These are phyloP conservation scores for Gossypium lobatum DNA, from an alignment of 441 rosid genomes.

Conservation along the genomic window DNA sequence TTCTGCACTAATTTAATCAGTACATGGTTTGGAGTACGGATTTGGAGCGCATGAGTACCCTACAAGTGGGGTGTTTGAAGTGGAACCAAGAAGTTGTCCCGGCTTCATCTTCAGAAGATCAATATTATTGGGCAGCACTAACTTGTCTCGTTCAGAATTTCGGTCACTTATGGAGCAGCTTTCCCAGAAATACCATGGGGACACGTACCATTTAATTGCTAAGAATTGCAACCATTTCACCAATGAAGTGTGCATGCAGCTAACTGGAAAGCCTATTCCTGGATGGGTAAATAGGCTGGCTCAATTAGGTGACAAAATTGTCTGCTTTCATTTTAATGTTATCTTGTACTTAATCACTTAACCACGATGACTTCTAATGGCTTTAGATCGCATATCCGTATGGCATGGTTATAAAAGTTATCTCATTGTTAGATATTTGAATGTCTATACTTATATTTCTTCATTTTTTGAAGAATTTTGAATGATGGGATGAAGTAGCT, in stretches of 20 bases:
- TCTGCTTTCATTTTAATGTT: not conserved
- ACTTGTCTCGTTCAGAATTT: constrained; percentile 68
- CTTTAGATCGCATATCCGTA: not conserved
- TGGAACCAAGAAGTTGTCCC: constrained; percentile 91
- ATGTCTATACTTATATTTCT: not conserved
- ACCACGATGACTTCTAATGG: not conserved
- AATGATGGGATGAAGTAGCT: not conserved
- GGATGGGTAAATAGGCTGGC: constrained; percentile 97
- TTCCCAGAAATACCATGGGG: constrained; percentile 74
- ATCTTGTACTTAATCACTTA: constrained; percentile 5
- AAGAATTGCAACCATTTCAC: constrained; percentile 98
- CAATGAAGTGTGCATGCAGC: constrained; percentile 60
- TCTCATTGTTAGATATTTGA: not conserved
- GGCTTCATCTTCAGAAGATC: constrained; percentile 89
- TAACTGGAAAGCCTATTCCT: constrained; percentile 84
- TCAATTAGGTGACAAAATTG: constrained; percentile 49
- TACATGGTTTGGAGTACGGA: constrained; percentile 82
- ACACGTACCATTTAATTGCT: constrained; percentile 88
- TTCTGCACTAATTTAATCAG: constrained; percentile 32
- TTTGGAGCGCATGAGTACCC: constrained; percentile 92
- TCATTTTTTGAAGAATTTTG: not conserved
- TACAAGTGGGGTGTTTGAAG: constrained; percentile 86
- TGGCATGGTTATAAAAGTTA: constrained; percentile 7
- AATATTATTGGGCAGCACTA: constrained; percentile 56
- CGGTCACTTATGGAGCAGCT: constrained; percentile 77